Evolutionary conservation across 345 rosid species (phyloP).

Genomic region (Salix viminalis): DNA sequence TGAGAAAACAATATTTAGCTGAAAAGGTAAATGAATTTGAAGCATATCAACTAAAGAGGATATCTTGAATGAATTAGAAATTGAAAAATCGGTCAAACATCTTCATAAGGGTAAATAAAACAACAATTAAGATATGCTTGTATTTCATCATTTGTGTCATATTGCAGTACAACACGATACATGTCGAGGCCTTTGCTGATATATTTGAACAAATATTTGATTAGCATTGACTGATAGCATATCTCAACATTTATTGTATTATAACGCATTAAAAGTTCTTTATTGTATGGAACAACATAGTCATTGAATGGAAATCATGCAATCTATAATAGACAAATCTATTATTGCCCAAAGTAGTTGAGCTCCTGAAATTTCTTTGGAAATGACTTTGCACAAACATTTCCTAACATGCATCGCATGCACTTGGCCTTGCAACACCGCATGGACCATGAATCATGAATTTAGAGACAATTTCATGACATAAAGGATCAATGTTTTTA

Average conservation of each 20-base stretch:
- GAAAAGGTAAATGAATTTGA: background rate
- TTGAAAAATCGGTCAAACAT: background rate
- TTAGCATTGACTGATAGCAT: background rate
- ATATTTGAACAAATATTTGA: background rate
- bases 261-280: background rate
- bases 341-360: background rate
- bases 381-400: background rate
- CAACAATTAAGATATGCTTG: background rate
- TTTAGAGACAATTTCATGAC: background rate
- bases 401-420: background rate
- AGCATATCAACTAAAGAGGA: background rate
- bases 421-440: no score
- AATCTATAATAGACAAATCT: background rate
- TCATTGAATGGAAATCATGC: background rate
- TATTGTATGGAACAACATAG: background rate
- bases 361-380: background rate
- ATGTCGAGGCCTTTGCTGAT: background rate
- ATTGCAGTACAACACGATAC: accelerated
- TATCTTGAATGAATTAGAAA: background rate
- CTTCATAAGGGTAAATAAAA: background rate
- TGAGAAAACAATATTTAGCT: background rate
- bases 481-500: background rate
- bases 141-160: background rate
- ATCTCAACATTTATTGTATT: background rate
- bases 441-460: background rate